Percentiles rank a stretch among this genome's conserved stretches.
These are phyloP conservation scores for Phoenix roebelenii DNA, from an alignment of 176 grass and related monocot species.

Conservation along the genomic window DNA sequence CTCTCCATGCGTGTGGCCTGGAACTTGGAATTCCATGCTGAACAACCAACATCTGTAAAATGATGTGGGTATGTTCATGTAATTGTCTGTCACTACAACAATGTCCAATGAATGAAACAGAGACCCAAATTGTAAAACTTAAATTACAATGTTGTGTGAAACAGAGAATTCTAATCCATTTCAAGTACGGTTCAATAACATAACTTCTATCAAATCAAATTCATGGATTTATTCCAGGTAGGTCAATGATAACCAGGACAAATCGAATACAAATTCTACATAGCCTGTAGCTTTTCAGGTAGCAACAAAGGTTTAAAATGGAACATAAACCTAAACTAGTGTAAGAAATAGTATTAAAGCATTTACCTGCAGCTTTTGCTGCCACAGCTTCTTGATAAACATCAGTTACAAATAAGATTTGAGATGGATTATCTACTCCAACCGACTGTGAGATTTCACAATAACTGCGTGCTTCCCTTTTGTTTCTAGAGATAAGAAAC, in stretches of 20 bases:
- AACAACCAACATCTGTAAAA: no score
- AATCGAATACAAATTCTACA: not conserved
- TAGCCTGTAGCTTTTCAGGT: not conserved
- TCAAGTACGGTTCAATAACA: no score
- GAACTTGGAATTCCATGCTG: no score
- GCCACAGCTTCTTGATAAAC: constrained; percentile 81
- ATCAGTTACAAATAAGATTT: constrained; percentile 87
- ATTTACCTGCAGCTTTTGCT: constrained; percentile 73
- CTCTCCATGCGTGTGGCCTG: no score
- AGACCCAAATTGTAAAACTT: no score
- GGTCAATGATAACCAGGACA: not conserved
- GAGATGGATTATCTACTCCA: constrained; percentile 66
- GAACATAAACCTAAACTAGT: not conserved
- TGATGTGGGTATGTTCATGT: no score
- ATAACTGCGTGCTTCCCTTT: constrained; percentile 84
- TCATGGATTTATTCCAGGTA: not conserved
- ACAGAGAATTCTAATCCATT: no score
- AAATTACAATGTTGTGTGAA: no score
- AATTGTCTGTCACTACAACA: no score
- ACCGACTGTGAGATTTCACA: constrained; percentile 71
- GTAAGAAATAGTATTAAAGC: not conserved
- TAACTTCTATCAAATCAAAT: no score
- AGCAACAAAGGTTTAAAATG: constrained; percentile 5
- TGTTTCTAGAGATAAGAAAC: constrained; percentile 42
- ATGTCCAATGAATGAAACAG: no score